These are phyloP conservation scores for Hippophae tibetana DNA, from an alignment of 306 rosid genomes.

Conservation along the genomic window DNA sequence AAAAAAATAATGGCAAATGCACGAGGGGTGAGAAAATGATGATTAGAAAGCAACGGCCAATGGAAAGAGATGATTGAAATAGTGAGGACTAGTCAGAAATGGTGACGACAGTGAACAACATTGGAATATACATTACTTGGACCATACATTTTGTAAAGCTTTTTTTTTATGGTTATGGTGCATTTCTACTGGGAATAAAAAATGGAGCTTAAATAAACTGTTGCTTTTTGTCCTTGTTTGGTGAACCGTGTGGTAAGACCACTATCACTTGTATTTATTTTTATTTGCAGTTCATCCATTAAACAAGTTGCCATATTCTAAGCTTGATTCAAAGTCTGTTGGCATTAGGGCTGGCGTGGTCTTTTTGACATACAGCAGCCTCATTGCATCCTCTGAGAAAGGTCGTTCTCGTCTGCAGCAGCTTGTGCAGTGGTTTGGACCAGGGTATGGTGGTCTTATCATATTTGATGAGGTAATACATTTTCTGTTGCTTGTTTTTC, in stretches of 20 bases:
- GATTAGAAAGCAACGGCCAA: too few relatives aligned
- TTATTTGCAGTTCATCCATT: slow-evolving; percentile 81
- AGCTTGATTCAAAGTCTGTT: slow-evolving; percentile 95
- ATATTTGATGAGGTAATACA: slow-evolving; percentile 78
- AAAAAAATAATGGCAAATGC: too few relatives aligned
- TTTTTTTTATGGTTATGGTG: too few relatives aligned
- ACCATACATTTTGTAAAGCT: too few relatives aligned
- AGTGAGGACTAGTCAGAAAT: too few relatives aligned
- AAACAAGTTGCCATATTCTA: slow-evolving; percentile 96
- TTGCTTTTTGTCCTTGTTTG: neutral
- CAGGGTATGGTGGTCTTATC: slow-evolving; percentile 70
- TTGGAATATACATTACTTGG: too few relatives aligned
- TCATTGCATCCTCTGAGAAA: slow-evolving; percentile 92
- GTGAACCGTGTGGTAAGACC: too few relatives aligned
- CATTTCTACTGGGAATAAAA: too few relatives aligned
- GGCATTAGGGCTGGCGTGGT: slow-evolving; percentile 90
- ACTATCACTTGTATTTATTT: neutral
- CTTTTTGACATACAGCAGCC: slow-evolving; percentile 87
- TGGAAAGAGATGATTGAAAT: too few relatives aligned
- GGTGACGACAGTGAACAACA: too few relatives aligned
- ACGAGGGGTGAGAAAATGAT: too few relatives aligned
- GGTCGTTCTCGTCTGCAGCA: slow-evolving; percentile 94
- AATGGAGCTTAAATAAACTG: neutral
- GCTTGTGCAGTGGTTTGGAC: slow-evolving; percentile 94
- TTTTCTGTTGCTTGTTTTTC: neutral